These are phyloP conservation scores for Takashimella tepidaria DNA, from an alignment of 1,284 basidiomycete species.

Conservation along the genomic window DNA sequence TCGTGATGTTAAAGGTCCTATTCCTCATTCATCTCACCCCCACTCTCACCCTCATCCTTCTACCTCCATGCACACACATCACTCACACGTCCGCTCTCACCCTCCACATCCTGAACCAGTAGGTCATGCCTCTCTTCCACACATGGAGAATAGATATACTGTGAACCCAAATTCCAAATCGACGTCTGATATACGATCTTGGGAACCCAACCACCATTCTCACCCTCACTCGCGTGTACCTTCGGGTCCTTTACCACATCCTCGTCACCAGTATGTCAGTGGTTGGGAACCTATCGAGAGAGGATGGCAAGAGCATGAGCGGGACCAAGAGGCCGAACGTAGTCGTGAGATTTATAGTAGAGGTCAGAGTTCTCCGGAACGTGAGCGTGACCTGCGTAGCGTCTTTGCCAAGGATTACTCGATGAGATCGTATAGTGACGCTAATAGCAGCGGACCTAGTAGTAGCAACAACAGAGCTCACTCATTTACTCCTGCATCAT, in stretches of 20 bases:
- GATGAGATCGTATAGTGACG: neutral
- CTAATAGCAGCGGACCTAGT: neutral
- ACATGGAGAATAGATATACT: neutral
- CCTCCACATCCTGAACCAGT: neutral
- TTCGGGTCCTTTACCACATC: neutral
- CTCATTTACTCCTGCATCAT: neutral
- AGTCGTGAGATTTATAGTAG: too few species aligned
- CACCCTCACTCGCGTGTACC: neutral
- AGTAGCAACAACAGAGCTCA: too few species aligned
- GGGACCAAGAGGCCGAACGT: neutral
- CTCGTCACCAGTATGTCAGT: neutral
- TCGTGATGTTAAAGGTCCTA: conserved; percentile 1
- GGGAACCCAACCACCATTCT: neutral
- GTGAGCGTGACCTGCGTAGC: neutral
- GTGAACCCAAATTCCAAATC: neutral
- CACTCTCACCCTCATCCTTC: conserved; percentile 1
- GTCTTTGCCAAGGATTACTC: neutral
- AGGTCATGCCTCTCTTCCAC: too few species aligned
- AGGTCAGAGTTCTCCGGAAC: too few species aligned
- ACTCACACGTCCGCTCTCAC: too few species aligned
- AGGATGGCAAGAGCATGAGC: neutral
- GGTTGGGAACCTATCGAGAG: neutral
- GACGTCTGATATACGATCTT: neutral
- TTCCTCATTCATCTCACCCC: neutral
- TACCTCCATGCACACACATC: too few species aligned